Conservation (phyloP, 371 early-diverging fungal genomes). For the Haplosporangium sp. region DNA sequence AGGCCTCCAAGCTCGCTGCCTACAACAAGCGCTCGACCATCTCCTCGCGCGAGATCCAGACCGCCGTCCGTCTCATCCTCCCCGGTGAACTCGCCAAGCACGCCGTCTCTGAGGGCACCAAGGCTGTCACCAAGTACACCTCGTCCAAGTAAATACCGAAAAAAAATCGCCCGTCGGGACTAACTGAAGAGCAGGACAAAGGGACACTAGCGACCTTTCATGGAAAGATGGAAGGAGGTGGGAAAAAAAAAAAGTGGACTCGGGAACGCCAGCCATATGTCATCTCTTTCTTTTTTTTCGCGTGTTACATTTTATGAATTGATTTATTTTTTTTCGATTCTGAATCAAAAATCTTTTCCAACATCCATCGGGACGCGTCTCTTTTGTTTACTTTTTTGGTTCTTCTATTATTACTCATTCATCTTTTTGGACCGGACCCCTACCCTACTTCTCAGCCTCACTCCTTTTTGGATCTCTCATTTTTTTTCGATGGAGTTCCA, state of each 20-base stretch:
- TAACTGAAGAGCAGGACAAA: not conserved
- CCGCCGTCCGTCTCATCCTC: slow-evolving; percentile 91
- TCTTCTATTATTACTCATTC: too few relatives aligned
- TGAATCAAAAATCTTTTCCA: slow-evolving; percentile 6
- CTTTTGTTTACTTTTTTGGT: slow-evolving; percentile 17
- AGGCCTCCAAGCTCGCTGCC: slow-evolving; percentile 92
- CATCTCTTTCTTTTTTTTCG: slow-evolving; percentile 15
- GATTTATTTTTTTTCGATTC: not conserved
- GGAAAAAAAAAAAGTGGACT: slow-evolving; percentile 3
- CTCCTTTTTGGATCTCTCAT: not conserved
- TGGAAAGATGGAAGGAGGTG: slow-evolving; percentile 1
- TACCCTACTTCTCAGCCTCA: slow-evolving; percentile 6
- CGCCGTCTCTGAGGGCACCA: slow-evolving; percentile 98
- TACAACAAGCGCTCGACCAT: slow-evolving; percentile 96
- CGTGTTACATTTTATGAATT: slow-evolving; percentile 2
- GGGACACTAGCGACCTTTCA: not conserved
- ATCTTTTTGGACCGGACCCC: too few relatives aligned
- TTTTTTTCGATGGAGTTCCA: slow-evolving; percentile 24
- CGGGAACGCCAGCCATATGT: slow-evolving; percentile 14
- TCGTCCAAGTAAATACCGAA: slow-evolving; percentile 75
- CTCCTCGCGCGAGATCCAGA: slow-evolving; percentile 95
- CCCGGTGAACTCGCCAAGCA: slow-evolving; percentile 98
- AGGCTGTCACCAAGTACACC: slow-evolving; percentile 97
- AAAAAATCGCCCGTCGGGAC: too few relatives aligned
- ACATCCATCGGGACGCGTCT: slow-evolving; percentile 13